Evolutionary conservation across 2,329 filamentous ascomycete species (phyloP).

Genomic region (Alternaria panax): DNA sequence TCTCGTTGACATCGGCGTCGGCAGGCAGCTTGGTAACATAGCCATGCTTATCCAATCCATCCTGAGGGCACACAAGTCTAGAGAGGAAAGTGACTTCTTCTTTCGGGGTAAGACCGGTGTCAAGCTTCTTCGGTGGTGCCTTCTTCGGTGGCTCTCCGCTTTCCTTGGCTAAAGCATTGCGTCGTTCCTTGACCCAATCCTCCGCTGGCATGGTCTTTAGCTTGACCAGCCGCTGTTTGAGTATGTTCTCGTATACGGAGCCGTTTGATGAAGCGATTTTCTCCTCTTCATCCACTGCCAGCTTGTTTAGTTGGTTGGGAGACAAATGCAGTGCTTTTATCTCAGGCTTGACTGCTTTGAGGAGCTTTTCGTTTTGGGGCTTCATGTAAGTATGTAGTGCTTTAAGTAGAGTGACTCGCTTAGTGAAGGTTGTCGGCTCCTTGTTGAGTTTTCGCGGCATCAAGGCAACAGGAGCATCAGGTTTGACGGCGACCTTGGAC

Average conservation of each 20-base stretch:
- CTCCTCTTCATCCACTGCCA: slow-evolving; percentile 80
- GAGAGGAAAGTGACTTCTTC: slow-evolving; percentile 65
- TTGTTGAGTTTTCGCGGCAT: slow-evolving; percentile 71
- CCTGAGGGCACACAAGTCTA: slow-evolving; percentile 68
- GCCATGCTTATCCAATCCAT: slow-evolving; percentile 70
- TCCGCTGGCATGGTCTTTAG: slow-evolving; percentile 76
- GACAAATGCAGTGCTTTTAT: slow-evolving; percentile 66
- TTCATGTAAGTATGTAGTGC: slow-evolving; percentile 70
- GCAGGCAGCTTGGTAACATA: slow-evolving; percentile 77
- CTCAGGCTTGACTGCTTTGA: slow-evolving; percentile 59
- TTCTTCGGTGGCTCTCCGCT: slow-evolving; percentile 46
- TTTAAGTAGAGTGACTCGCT: slow-evolving; percentile 57
- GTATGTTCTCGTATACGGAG: slow-evolving; percentile 79
- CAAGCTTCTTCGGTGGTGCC: slow-evolving; percentile 61
- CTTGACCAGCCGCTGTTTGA: slow-evolving; percentile 80
- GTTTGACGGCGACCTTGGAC: slow-evolving; percentile 20
- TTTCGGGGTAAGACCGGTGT: slow-evolving; percentile 71
- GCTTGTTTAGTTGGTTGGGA: slow-evolving; percentile 71
- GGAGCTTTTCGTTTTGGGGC: slow-evolving; percentile 71
- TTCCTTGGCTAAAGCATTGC: slow-evolving; percentile 38
- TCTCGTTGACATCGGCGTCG: slow-evolving; percentile 69
- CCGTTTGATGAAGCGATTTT: slow-evolving; percentile 71
- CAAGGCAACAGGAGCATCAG: slow-evolving; percentile 60
- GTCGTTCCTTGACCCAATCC: slow-evolving; percentile 73
- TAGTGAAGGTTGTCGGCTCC: slow-evolving; percentile 51